Base-by-base conservation (phyloP, 257 asterid species). In the Jacaranda mimosifolia region DNA sequence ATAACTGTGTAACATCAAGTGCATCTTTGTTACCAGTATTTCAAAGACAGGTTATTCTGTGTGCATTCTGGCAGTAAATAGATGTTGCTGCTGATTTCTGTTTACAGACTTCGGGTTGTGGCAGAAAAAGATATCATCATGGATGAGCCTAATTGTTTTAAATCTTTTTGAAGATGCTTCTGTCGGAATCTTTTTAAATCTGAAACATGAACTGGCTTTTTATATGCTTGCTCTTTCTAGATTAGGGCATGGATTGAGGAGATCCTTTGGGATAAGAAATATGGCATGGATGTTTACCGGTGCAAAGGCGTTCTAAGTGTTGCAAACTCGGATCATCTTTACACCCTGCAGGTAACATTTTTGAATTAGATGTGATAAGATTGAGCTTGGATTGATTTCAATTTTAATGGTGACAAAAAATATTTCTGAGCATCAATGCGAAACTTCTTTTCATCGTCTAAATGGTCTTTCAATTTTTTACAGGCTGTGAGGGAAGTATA, bases 401-500 rank as follows among this genome's bases (percentile, higher is more conserved):
- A 9, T 10, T 11, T 7, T n/a, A 14, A 13, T 53, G 1, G 0
- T 35, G 52, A 38, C 17, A 56, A 4, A n/a, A 63, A 19, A 26
- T 9, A 56, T 53, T 36, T 66, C 11, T 5, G n/a, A 39, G 35
- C 59, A 14, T 14, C 48, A 26, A 26, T 26, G 32, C 2, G 32
- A 26, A 26, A 26, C 32, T 26, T 26, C 7, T 5, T 32, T 39
- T 42, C 26, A 73, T 62, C 73, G 9, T 79, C 63, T 59, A 43
- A 66, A 71, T 21, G 42, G n/a, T 64, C 32, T 56, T 35, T 13
- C 21, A 77, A 18, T 53, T 11, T 68, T 65, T 80, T 71, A 73
- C 85, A 94, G 98, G 98, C 90, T 35, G 98, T 95, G 85, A 91
- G 97, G 85, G 99, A 95, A 87, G 89, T 95, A 39, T 95, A 95